These are phyloP conservation scores for Nidularia sp. DNA, from an alignment of 768 basidiomycete genomes.

Conservation along the genomic window DNA sequence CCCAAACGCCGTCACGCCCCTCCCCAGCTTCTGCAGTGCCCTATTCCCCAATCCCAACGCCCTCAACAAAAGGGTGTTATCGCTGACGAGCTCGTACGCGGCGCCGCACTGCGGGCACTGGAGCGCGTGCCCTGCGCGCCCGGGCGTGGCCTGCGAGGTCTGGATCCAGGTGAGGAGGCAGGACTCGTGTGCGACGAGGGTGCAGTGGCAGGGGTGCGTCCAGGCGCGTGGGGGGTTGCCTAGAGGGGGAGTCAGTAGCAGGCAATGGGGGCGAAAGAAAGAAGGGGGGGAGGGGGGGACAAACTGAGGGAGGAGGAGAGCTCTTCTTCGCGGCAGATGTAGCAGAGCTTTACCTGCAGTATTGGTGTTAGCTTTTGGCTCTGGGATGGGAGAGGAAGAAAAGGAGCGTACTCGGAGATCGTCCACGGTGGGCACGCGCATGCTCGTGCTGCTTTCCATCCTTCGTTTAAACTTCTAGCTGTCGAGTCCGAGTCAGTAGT, in stretches of 20 bases:
- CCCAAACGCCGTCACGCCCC: constrained; percentile 46
- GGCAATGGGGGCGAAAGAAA: background rate
- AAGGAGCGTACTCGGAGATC: constrained; percentile 21
- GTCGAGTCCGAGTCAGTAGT: too few relatives aligned
- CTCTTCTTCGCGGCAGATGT: constrained; percentile 79
- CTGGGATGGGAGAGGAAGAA: background rate
- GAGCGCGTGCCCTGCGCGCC: constrained; percentile 59
- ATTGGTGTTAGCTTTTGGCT: background rate
- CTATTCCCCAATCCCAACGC: constrained; percentile 49
- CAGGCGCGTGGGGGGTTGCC: constrained; percentile 52
- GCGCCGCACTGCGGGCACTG: constrained; percentile 80
- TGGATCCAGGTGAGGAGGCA: constrained; percentile 82
- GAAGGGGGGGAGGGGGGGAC: background rate
- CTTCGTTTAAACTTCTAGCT: too few relatives aligned
- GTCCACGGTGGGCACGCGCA: constrained; percentile 21
- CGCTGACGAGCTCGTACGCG: constrained; percentile 62
- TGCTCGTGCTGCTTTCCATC: constrained; percentile 1
- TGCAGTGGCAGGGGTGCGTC: constrained; percentile 81
- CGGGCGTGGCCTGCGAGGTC: constrained; percentile 53
- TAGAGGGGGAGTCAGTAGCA: constrained; percentile 16
- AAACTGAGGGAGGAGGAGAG: constrained; percentile 37
- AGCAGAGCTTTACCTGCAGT: constrained; percentile 68
- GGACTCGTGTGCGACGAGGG: constrained; percentile 74
- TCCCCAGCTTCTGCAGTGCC: constrained; percentile 44
- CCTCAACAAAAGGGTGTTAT: constrained; percentile 49